A percentile compares a stretch with the other conserved stretches of the same genome.
phyloP scores from a whole-genome alignment of 106 monocot species.

The Dactylorhiza incarnata region DNA sequence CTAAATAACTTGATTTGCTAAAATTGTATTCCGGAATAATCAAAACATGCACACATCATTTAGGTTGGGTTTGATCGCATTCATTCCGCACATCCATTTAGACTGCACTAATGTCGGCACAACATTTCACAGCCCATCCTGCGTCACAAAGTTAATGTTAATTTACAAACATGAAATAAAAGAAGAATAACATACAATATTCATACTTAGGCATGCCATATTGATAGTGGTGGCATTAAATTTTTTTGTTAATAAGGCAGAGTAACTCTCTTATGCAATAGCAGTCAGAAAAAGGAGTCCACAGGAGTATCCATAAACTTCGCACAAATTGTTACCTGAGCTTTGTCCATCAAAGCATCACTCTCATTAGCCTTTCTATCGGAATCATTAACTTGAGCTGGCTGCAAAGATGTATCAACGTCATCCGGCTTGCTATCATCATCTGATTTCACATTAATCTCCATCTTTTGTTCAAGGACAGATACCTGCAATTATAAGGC shows the following conservation, averaged over 20 bases:
- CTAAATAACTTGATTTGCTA: too few species aligned
- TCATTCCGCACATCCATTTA: too few species aligned
- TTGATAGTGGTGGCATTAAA: neutral
- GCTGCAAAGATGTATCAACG: conserved; percentile 18
- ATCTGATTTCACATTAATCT: conserved; percentile 38
- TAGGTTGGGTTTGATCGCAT: too few species aligned
- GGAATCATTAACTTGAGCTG: conserved; percentile 16
- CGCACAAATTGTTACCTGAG: conserved; percentile 29
- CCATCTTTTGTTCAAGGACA: conserved; percentile 51
- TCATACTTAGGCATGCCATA: neutral
- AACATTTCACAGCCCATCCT: too few species aligned
- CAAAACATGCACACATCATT: too few species aligned
- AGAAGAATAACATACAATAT: neutral
- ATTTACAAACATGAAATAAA: neutral
- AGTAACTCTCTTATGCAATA: neutral
- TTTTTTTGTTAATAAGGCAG: neutral
- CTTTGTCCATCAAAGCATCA: conserved; percentile 45
- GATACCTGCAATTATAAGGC: conserved; percentile 31
- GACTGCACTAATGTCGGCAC: too few species aligned
- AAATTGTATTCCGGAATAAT: too few species aligned
- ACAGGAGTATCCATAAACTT: too few species aligned
- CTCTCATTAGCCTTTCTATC: conserved; percentile 45
- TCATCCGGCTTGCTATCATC: conserved; percentile 49
- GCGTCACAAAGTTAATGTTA: neutral
- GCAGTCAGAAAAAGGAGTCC: too few species aligned